Evolutionary conservation across 2,329 filamentous ascomycete species (phyloP), one percentile per base, ranked within the genome.

Genomic region (Gaeumannomyces sp.): DNA sequence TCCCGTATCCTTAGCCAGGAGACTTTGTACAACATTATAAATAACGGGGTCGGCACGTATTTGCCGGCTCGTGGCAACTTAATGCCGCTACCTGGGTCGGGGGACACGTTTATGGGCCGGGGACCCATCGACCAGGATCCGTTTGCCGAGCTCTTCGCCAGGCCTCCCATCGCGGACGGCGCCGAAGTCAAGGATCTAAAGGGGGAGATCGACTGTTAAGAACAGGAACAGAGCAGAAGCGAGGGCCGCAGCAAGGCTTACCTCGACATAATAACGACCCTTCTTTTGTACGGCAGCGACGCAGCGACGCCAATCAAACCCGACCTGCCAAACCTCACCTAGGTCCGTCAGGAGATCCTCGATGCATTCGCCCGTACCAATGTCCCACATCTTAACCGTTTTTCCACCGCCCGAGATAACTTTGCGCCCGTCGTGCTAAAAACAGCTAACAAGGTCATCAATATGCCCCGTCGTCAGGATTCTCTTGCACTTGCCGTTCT

Each of bases 331-430:
- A 10, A 99, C 95, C n/a, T 93, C 93, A 70, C 90, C 94, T 53
- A 99, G 83, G 72, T 97, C 93, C 19, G 92, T 97, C 72, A 99
- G 82, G 59, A 99, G 84, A 76, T 99, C 94, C 69, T 94, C 91
- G 63, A 97, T 88, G 74, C 93, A 97, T 71, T 97, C 91, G 61
- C 95, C 95, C 1, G 89, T 96, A 71, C 88, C 87, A 62, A 97
- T 90, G 73, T 99, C 92, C 95, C 95, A 99, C 92, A 99, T 96
- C 81, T 99, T 99, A 68, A 99, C 82, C 4, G 92, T 97, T 72
- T 94, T 89, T 75, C 99, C 95, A 66, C 92, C 96, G 65, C 95
- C 95, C 58, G 92, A 96, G 65, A 99, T 97, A 45, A 99, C 93
- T 74, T 99, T 99, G 69, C 93, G 90, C 0, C 90, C 92, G 73